phyloP scores from a whole-genome alignment of 805 yeast species.

The Myxozyma monticola region DNA sequence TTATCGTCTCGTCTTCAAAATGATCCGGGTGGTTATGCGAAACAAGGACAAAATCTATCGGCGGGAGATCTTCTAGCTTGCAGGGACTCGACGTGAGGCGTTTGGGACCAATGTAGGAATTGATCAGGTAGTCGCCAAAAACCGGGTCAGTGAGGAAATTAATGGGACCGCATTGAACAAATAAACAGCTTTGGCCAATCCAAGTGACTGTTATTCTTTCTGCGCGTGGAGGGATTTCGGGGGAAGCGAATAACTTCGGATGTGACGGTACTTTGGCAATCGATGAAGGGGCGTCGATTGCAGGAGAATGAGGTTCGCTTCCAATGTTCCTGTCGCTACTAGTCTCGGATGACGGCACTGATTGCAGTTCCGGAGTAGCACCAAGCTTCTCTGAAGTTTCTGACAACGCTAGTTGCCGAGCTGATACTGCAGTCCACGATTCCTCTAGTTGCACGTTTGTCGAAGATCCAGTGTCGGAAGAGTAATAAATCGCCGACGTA shows the following conservation, averaged over 20 bases:
- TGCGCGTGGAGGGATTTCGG: constrained; percentile 39
- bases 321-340: neutral
- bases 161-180: constrained; percentile 67
- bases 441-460: constrained; percentile 19
- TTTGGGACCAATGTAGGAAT: constrained; percentile 72
- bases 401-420: neutral
- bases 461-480: constrained; percentile 29
- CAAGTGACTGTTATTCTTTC: constrained; percentile 72
- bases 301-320: constrained; percentile 9
- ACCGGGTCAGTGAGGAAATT: constrained; percentile 85
- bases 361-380: neutral
- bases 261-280: neutral
- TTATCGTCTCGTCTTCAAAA: constrained; percentile 63
- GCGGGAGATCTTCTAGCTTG: constrained; percentile 58
- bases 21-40: constrained; percentile 97
- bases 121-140: constrained; percentile 63
- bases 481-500: constrained; percentile 25
- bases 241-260: neutral
- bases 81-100: constrained; percentile 81
- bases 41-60: constrained; percentile 71
- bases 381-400: too few species aligned
- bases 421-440: constrained; percentile 25
- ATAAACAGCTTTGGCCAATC: constrained; percentile 90
- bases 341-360: constrained; percentile 1
- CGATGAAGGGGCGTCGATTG: neutral